Conservation (phyloP, 2,329 filamentous ascomycete species). For the Aspergillus pseudoglaucus region DNA sequence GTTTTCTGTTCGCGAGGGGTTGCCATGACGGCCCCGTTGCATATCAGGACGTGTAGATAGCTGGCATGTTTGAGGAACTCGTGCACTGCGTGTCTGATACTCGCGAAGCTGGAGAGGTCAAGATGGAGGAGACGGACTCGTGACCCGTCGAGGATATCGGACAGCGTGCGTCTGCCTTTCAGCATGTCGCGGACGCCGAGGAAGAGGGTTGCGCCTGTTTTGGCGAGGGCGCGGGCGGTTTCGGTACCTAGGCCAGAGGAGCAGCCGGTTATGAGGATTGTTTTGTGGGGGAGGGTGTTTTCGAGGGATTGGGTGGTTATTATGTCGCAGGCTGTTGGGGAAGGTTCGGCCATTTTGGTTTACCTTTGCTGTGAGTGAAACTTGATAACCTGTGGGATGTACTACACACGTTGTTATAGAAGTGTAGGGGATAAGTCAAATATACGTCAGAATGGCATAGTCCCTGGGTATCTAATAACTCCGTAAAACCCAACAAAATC, state of each 20-base stretch:
- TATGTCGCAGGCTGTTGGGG: neutral
- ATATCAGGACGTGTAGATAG: constrained; percentile 8
- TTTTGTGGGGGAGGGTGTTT: constrained; percentile 15
- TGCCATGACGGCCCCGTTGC: constrained; percentile 10
- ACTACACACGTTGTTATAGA: neutral
- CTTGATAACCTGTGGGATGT: neutral
- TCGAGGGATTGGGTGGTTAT: neutral
- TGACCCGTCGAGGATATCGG: constrained; percentile 14
- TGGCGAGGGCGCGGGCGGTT: constrained; percentile 32
- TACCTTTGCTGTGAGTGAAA: no score
- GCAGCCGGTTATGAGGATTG: constrained; percentile 34
- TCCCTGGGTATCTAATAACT: neutral
- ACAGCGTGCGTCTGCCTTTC: constrained; percentile 25
- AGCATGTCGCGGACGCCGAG: constrained; percentile 28
- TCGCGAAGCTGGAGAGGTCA: constrained; percentile 26
- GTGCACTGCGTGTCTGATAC: constrained; percentile 17
- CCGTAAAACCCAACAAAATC: neutral
- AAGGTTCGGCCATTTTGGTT: neutral
- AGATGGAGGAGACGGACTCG: constrained; percentile 27
- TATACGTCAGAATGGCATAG: neutral
- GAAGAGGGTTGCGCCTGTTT: constrained; percentile 34
- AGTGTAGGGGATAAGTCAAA: neutral
- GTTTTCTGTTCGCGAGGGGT: constrained; percentile 8
- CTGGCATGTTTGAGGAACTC: constrained; percentile 4
- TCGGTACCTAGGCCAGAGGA: constrained; percentile 35